These are phyloP conservation scores for Neurospora sp. DNA, from an alignment of 495 filamentous ascomycete genomes.

Conservation along the genomic window DNA sequence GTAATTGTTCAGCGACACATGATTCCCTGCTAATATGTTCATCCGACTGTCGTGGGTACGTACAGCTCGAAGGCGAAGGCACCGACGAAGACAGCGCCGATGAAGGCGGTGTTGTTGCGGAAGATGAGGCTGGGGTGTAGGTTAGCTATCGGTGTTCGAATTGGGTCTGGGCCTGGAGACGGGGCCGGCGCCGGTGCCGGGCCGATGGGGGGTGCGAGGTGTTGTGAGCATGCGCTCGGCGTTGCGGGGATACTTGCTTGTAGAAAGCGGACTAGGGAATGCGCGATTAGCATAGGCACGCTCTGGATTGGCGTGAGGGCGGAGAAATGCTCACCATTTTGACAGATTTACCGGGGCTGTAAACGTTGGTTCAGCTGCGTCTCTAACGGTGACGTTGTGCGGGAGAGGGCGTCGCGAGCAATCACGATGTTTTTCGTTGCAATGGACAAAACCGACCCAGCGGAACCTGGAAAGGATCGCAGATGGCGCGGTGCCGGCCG, in stretches of 20 bases:
- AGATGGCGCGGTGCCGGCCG: conserved; percentile 5
- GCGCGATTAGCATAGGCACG: conserved; percentile 22
- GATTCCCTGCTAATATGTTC: background rate
- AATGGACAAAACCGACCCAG: conserved; percentile 4
- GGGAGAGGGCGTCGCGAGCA: conserved; percentile 5
- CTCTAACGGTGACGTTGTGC: conserved; percentile 7
- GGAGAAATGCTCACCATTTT: conserved; percentile 28
- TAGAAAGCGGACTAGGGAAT: conserved; percentile 50
- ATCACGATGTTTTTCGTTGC: conserved; percentile 14
- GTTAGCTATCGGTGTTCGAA: conserved; percentile 18
- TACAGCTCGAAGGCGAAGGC: conserved; percentile 96
- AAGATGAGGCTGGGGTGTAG: conserved; percentile 58
- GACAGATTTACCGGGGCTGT: conserved; percentile 5
- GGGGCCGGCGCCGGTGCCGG: background rate
- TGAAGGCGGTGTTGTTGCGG: conserved; percentile 74
- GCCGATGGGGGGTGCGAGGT: background rate
- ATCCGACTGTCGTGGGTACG: conserved; percentile 19
- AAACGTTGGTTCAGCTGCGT: background rate
- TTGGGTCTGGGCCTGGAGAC: background rate
- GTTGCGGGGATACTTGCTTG: conserved; percentile 56
- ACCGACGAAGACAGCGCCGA: conserved; percentile 71
- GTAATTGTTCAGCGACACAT: conserved; percentile 13
- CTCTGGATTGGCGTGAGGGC: background rate
- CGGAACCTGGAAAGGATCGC: conserved; percentile 19
- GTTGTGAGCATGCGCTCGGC: background rate